These are phyloP conservation scores for Groenewaldozyma auringiensis DNA, from an alignment of 1,139 yeast species.

Conservation along the genomic window DNA sequence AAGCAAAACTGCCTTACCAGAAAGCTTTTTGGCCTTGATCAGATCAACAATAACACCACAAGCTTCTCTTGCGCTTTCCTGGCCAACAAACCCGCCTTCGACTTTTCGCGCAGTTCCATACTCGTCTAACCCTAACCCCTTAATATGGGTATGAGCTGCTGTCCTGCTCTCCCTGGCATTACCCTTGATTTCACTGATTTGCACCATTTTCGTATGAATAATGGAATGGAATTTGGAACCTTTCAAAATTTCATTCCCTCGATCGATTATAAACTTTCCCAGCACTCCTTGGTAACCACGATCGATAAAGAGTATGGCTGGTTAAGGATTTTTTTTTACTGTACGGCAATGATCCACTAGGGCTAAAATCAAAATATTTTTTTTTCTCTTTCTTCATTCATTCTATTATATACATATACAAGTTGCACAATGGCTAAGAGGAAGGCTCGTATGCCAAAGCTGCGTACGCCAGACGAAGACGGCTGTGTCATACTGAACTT, in stretches of 20 bases:
- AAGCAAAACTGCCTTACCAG: constrained; percentile 89
- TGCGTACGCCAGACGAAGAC: not conserved
- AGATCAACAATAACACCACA: constrained; percentile 93
- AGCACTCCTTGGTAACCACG: no score
- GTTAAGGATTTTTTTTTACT: no score
- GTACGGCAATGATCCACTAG: no score
- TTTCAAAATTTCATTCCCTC: no score
- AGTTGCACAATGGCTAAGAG: no score
- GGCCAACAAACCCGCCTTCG: constrained; percentile 97
- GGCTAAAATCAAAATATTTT: no score
- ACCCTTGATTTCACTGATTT: constrained; percentile 75
- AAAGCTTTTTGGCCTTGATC: constrained; percentile 86
- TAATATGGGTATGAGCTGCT: constrained; percentile 96
- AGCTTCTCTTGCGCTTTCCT: constrained; percentile 90
- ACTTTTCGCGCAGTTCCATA: constrained; percentile 75
- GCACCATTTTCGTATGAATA: constrained; percentile 52
- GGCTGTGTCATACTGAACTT: no score
- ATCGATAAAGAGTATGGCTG: no score
- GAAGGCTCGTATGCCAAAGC: constrained; percentile 23
- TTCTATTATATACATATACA: no score
- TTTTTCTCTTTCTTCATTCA: no score
- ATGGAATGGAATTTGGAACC: constrained; percentile 3
- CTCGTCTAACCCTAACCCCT: constrained; percentile 90
- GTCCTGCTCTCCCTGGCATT: constrained; percentile 64
- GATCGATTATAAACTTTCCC: no score